Evolutionary conservation across 1,284 basidiomycete species (phyloP).

Genomic region (Tremellales sp.): DNA sequence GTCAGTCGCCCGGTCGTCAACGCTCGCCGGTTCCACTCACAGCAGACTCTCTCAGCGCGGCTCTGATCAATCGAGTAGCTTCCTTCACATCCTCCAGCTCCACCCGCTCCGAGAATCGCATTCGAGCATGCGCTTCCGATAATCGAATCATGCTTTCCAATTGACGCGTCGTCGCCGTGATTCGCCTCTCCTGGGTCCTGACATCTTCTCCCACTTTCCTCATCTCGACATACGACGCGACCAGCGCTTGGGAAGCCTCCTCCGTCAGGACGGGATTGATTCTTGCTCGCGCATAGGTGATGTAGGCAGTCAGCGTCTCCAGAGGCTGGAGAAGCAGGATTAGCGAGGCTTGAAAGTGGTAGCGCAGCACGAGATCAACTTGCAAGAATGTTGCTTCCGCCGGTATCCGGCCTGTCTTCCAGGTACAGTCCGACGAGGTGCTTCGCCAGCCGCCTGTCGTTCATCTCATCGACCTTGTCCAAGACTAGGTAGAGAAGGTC

Average conservation of each 20-base stretch:
- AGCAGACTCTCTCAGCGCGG: conserved; percentile 88
- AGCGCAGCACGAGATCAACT: conserved; percentile 34
- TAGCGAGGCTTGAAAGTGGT: neutral
- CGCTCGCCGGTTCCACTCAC: conserved; percentile 27
- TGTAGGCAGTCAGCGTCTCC: conserved; percentile 87
- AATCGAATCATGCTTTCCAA: conserved; percentile 98
- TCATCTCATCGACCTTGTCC: conserved; percentile 85
- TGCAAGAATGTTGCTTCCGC: conserved; percentile 72
- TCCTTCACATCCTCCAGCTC: conserved; percentile 85
- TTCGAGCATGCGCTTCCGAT: conserved; percentile 91
- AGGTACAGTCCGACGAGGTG: conserved; percentile 91
- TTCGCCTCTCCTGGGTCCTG: conserved; percentile 80
- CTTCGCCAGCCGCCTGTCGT: conserved; percentile 85
- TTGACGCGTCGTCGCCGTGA: conserved; percentile 96
- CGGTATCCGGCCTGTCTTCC: conserved; percentile 75
- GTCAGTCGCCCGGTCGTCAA: neutral
- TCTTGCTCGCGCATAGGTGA: conserved; percentile 86
- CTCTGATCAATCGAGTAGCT: conserved; percentile 86
- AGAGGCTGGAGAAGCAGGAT: conserved; percentile 63
- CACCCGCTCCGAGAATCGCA: conserved; percentile 83
- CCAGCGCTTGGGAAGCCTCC: conserved; percentile 78
- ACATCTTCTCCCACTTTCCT: conserved; percentile 88
- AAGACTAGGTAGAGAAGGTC: conserved; percentile 96
- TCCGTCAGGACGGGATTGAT: conserved; percentile 86
- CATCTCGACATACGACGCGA: conserved; percentile 86